Base-by-base conservation (phyloP, 768 basidiomycete genomes). In the Macrolepiota albuminosa region DNA sequence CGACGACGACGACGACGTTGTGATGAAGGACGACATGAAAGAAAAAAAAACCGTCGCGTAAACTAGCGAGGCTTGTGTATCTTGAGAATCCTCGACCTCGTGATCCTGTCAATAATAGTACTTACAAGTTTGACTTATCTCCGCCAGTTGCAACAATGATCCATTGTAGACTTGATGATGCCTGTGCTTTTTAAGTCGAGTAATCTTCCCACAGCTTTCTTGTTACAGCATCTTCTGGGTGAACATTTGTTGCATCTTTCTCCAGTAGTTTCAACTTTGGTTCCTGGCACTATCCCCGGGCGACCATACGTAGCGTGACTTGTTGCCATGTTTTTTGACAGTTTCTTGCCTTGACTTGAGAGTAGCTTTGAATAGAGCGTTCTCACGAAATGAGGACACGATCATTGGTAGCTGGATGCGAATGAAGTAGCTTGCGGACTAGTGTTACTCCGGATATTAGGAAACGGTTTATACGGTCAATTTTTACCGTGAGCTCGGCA, bases 1-100 rank as follows among this genome's bases (percentile, higher is more conserved):
- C 33, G 72, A 74, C 24, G 72, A 76, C 21, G 73, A 75, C 9
- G 74, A 75, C 54, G 74, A 76, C 53, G 75, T 73, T 50, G 66
- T 70, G 39, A 79, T 78, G 78, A 74, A 77, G 59, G 71, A 75
- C 53, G 66, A 67, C 66, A 56, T 48, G 70, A 36, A 52, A 49
- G 70, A 36, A 52, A 49, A 34, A 21, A 45, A 34, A 21, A 54
- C 29, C 1, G 26, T 54, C 29, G 47, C 42, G 29, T 36, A 26
- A 29, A 24, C 24, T 21, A 45, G 31, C 24, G 43, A 33, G 18
- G n/a, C 42, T 2, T 37, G 14, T 37, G 21, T 40, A 34, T 11
- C 34, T n/a, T n/a, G 24, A 47, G 18, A 49, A 40, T 13, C 7
- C 33, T 31, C 13, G 26, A 53, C n/a, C 40, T 61, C 54, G 46